Percentiles rank a stretch among this genome's conserved stretches.
Evolutionary conservation across 2,329 filamentous ascomycete genomes (phyloP).

Genomic region (Xylariales sp.): DNA sequence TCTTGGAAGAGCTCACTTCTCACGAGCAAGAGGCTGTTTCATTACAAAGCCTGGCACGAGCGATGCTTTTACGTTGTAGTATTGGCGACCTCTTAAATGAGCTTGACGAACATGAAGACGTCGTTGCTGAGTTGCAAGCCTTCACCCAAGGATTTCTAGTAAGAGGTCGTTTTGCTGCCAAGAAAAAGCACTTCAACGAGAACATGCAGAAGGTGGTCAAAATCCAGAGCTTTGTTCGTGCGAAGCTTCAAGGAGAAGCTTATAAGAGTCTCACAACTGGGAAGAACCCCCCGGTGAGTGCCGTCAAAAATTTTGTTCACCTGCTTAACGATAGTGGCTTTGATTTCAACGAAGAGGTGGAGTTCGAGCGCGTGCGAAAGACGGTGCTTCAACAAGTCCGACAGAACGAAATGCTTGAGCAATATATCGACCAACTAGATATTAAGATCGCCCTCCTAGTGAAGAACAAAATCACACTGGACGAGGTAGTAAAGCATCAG

Average conservation of each 20-base stretch:
- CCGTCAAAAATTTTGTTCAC: conserved; percentile 98
- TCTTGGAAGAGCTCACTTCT: conserved; percentile 77
- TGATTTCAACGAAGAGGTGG: conserved; percentile 98
- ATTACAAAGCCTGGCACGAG: conserved; percentile 81
- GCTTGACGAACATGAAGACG: conserved; percentile 85
- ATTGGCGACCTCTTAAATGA: conserved; percentile 80
- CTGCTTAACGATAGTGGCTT: conserved; percentile 98
- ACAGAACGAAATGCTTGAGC: conserved; percentile 95
- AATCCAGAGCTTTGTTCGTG: conserved; percentile 95
- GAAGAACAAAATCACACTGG: conserved; percentile 99
- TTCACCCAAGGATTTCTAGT: conserved; percentile 79
- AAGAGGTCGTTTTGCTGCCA: conserved; percentile 80
- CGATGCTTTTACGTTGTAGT: conserved; percentile 79
- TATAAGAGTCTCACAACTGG: conserved; percentile 97
- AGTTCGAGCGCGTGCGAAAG: conserved; percentile 94
- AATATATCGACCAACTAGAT: conserved; percentile 97
- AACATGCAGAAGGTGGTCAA: conserved; percentile 99
- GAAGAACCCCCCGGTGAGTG: conserved; percentile 95
- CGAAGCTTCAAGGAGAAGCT: conserved; percentile 94
- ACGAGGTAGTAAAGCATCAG: conserved; percentile 97
- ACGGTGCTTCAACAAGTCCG: conserved; percentile 97
- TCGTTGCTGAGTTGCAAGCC: conserved; percentile 79
- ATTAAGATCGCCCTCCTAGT: conserved; percentile 98
- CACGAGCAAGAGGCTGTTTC: conserved; percentile 74
- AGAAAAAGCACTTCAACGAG: conserved; percentile 87